These are phyloP conservation scores for Tolypocladium album DNA, from an alignment of 2,329 filamentous ascomycete species.

Conservation along the genomic window DNA sequence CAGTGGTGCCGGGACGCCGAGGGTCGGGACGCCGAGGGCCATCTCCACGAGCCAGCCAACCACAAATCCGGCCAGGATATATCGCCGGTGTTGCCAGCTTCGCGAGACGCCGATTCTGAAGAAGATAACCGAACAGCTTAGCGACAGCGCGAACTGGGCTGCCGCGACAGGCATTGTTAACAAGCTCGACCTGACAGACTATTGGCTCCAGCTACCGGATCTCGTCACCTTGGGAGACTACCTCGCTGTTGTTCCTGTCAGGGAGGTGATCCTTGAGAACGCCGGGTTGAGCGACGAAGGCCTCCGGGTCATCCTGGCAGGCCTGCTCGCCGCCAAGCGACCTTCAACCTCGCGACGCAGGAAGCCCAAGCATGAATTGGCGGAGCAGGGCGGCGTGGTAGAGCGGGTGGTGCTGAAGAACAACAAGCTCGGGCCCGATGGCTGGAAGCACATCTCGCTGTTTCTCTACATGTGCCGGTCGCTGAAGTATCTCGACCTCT, in stretches of 20 bases:
- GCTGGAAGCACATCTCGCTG: slow-evolving; percentile 83
- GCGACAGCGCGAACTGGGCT: slow-evolving; percentile 54
- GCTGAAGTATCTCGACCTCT: slow-evolving; percentile 76
- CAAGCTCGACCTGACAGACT: slow-evolving; percentile 74
- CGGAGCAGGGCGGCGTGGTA: slow-evolving; percentile 58
- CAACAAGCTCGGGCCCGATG: slow-evolving; percentile 78
- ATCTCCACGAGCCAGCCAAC: slow-evolving; percentile 48
- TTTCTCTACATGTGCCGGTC: slow-evolving; percentile 88
- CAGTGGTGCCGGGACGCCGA: slow-evolving; percentile 10
- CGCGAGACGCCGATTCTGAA: slow-evolving; percentile 88
- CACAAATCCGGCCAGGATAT: slow-evolving; percentile 85
- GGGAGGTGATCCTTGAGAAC: slow-evolving; percentile 77
- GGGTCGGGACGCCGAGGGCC: slow-evolving; percentile 10
- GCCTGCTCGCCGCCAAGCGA: slow-evolving; percentile 68
- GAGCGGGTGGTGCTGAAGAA: slow-evolving; percentile 84
- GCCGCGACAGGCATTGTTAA: slow-evolving; percentile 64
- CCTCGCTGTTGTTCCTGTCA: slow-evolving; percentile 83
- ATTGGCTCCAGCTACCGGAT: slow-evolving; percentile 73
- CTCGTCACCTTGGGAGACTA: slow-evolving; percentile 85
- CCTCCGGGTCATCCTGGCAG: slow-evolving; percentile 75
- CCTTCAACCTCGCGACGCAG: slow-evolving; percentile 42
- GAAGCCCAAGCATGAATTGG: slow-evolving; percentile 29
- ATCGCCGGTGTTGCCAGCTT: slow-evolving; percentile 86
- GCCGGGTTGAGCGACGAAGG: slow-evolving; percentile 82
- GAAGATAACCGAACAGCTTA: slow-evolving; percentile 82